Conservation (phyloP, 2,329 filamentous ascomycete genomes). For the Ophiocordyceps camponoti-rufipedis region DNA sequence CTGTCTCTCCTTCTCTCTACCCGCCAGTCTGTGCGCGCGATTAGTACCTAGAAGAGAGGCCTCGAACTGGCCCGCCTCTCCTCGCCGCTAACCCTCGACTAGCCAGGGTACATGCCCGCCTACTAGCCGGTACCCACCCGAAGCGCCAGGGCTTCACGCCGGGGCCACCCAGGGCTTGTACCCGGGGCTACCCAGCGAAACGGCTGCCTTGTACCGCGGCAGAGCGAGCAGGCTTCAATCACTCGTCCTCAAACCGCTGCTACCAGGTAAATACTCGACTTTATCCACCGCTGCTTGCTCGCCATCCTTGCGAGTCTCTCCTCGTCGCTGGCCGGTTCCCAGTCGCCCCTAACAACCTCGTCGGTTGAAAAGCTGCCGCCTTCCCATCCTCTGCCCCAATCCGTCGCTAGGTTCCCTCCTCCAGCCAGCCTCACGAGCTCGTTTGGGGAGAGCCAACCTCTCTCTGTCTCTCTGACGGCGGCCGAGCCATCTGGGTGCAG, state of each 20-base stretch:
- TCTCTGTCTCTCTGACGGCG: too few relatives aligned
- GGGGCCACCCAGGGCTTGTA: neutral
- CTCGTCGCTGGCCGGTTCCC: slow-evolving; percentile 2
- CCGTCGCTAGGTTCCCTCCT: neutral
- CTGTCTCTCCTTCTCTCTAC: neutral
- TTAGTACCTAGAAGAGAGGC: neutral
- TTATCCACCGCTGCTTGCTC: neutral
- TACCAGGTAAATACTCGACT: neutral
- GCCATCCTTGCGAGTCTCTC: neutral
- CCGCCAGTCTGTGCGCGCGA: neutral
- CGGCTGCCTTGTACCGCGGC: neutral
- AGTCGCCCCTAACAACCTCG: slow-evolving; percentile 14
- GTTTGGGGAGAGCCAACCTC: neutral
- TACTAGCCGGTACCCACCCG: neutral
- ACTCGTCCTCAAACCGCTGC: neutral
- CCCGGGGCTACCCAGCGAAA: neutral
- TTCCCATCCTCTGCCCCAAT: slow-evolving; percentile 4
- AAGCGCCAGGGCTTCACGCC: neutral
- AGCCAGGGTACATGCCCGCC: neutral
- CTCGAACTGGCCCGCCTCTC: neutral
- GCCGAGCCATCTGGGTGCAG: too few relatives aligned
- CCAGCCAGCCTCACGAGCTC: neutral
- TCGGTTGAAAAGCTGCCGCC: slow-evolving; percentile 3
- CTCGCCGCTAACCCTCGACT: neutral
- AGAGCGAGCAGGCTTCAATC: neutral